Evolutionary conservation across 257 asterid species (phyloP).

Genomic region (Osmanthus fragrans): DNA sequence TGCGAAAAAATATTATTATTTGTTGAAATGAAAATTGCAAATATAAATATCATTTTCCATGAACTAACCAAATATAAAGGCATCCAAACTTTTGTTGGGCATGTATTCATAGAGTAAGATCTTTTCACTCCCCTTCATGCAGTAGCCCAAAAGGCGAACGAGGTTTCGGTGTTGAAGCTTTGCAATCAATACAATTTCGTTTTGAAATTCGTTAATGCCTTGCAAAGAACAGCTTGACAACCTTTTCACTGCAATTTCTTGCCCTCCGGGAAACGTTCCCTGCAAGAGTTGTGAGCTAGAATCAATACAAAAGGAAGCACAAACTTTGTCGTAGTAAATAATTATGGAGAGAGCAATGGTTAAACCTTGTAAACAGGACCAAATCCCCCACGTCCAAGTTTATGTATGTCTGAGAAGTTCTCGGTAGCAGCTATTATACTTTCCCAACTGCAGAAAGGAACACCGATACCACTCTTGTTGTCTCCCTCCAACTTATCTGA

Average conservation of each 20-base stretch:
- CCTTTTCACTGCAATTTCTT: background rate
- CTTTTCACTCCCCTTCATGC: conserved; percentile 42
- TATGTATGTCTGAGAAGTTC: conserved; percentile 40
- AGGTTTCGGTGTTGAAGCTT: conserved; percentile 29
- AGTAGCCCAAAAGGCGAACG: conserved; percentile 52
- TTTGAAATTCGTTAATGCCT: too few species aligned
- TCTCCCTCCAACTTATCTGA: background rate
- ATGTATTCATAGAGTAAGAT: conserved; percentile 51
- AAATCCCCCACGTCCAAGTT: conserved; percentile 55
- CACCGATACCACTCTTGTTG: background rate
- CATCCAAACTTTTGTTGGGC: conserved; percentile 10
- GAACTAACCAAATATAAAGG: conserved; percentile 2
- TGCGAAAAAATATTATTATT: background rate
- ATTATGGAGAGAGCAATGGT: background rate
- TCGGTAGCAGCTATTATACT: conserved; percentile 36
- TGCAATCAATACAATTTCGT: background rate
- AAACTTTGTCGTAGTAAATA: background rate
- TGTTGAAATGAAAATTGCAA: background rate
- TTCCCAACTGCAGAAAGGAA: background rate
- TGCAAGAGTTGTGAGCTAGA: background rate
- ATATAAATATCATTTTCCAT: conserved; percentile 22
- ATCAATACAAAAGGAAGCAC: background rate
- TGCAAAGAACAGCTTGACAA: background rate
- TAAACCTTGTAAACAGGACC: conserved; percentile 45
- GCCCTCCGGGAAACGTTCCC: conserved; percentile 30